phyloP scores from a whole-genome alignment of 257 asterid genomes.

The Osmanthus fragrans region DNA sequence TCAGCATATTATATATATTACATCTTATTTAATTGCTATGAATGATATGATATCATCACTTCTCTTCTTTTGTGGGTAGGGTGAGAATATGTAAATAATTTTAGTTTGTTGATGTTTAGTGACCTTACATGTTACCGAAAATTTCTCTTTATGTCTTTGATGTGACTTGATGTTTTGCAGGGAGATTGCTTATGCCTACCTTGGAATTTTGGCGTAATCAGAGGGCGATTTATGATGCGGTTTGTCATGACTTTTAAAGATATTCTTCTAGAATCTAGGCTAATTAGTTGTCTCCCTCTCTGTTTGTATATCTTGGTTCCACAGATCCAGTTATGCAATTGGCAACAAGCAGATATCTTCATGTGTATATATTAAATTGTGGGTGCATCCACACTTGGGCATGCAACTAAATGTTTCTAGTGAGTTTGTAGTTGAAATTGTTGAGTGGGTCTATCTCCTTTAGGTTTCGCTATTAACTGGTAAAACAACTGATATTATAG shows the following conservation, averaged over 20 bases:
- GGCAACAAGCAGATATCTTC: slow-evolving; percentile 1
- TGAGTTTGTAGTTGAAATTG: background rate
- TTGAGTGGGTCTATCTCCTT: background rate
- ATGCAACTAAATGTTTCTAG: background rate
- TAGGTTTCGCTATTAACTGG: background rate
- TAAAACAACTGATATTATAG: background rate
- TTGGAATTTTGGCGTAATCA: slow-evolving; percentile 83
- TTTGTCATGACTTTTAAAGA: slow-evolving; percentile 28
- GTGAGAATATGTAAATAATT: background rate
- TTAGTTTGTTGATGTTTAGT: background rate
- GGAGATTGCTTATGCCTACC: slow-evolving; percentile 66
- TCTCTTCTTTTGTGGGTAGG: background rate
- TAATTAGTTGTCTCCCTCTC: slow-evolving; percentile 5
- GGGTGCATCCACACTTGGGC: slow-evolving; percentile 1
- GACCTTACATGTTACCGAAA: background rate
- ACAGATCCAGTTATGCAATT: background rate
- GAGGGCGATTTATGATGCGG: slow-evolving; percentile 57
- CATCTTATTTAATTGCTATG: background rate
- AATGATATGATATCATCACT: background rate
- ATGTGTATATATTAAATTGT: background rate
- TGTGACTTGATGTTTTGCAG: slow-evolving; percentile 35
- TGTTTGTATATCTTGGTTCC: background rate
- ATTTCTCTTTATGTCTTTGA: slow-evolving; percentile 10
- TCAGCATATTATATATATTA: background rate
- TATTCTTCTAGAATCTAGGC: background rate